Evolutionary conservation across 208 protist genomes (phyloP), one percentile per base, ranked within the genome.

Genomic region (Trypanosoma grayi): DNA sequence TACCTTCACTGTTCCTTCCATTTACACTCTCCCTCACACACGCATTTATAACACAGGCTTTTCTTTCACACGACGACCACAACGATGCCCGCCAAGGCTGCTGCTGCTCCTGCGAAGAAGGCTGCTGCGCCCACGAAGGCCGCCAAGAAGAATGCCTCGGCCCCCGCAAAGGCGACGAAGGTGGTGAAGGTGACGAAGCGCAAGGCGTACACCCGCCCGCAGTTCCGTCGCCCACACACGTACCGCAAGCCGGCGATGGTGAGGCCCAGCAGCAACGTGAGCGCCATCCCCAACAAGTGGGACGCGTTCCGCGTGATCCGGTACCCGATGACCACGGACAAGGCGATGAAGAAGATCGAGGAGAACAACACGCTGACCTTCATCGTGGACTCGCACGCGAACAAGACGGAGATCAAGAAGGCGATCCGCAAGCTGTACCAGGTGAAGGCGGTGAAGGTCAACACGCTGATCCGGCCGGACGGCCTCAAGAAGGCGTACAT

Each of bases 331-430:
- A 99, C 93, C 30, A 99, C 98, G 22, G 98, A 99, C 75, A 97
- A 95, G 72, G 97, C 98, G 50, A 98, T 99, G 92, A 99, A 99
- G 94, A 98, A 99, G 91, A 99, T 99, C 64, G 99, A 99, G 88
- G 97, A 98, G 66, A 97, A 98, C 86, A 99, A 99, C 97, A 99
- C 99, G 31, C 80, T 99, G 41, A 98, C 98, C 66, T 99, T 99
- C 90, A 98, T 99, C 67, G 97, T 99, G 34, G 96, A 99, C 69
- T 75, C 90, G 53, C 85, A 79, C 55, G 81, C 98, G 36, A 99
- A 98, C 90, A 99, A 99, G 92, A 81, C 72, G 25, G 85, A 98
- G 83, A 99, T 99, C 85, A 98, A 98, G 76, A 83, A 97, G 59
- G 98, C 98, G 44, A 96, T 99, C 48, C 90, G 97, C 68, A 92